Conservation (phyloP, 2,329 filamentous ascomycete species). For the Fonsecaea pugnacius region DNA sequence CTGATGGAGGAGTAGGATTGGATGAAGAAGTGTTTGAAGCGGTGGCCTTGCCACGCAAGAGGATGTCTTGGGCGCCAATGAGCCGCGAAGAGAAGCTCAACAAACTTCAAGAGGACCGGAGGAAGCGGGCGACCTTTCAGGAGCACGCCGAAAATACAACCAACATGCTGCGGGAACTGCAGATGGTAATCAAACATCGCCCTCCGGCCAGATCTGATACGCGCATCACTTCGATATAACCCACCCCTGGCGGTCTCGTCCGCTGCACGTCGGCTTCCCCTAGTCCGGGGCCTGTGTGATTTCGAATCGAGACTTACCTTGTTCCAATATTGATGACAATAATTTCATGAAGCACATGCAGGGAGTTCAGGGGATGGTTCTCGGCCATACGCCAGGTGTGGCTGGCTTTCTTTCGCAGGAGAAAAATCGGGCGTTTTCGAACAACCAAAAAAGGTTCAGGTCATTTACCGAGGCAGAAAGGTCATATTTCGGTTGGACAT, state of each 20-base stretch:
- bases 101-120: conserved; percentile 86
- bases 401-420: neutral
- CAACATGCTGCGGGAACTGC: conserved; percentile 89
- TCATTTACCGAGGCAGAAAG: conserved; percentile 8
- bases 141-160: conserved; percentile 80
- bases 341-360: conserved; percentile 22
- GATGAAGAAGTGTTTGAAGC: conserved; percentile 90
- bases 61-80: conserved; percentile 59
- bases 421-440: neutral
- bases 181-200: conserved; percentile 77
- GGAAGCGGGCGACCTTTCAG: conserved; percentile 69
- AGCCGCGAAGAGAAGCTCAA: conserved; percentile 84
- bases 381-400: neutral
- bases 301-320: conserved; percentile 11
- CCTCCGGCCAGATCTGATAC: conserved; percentile 48
- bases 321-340: conserved; percentile 15
- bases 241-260: neutral
- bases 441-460: neutral
- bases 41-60: conserved; percentile 74
- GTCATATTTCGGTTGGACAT: conserved; percentile 8
- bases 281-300: neutral
- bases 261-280: conserved; percentile 1
- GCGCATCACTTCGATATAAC: conserved; percentile 51
- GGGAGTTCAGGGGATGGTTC: conserved; percentile 17
- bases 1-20: conserved; percentile 48